These are phyloP conservation scores for Castanea crenata DNA, from an alignment of 306 rosid genomes.

Conservation along the genomic window DNA sequence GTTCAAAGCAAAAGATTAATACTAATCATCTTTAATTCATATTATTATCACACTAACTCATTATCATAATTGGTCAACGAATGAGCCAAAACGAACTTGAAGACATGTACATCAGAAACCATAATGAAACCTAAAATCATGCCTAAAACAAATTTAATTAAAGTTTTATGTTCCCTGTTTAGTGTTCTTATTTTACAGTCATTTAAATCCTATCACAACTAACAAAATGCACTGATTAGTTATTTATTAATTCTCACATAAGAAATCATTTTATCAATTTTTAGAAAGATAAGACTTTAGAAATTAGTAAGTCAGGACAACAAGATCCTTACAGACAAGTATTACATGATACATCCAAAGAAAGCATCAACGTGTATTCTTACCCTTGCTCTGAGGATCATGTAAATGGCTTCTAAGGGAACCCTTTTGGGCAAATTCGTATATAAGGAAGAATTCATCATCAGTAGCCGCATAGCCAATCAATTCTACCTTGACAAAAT, in stretches of 20 bases:
- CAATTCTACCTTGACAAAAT: slow-evolving; percentile 93
- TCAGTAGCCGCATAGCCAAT: slow-evolving; percentile 92
- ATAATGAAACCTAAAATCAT: background rate
- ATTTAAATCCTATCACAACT: slow-evolving; percentile 3
- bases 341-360: slow-evolving; percentile 7
- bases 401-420: slow-evolving; percentile 88
- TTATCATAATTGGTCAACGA: background rate
- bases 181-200: slow-evolving; percentile 4
- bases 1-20: background rate
- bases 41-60: slow-evolving; percentile 3
- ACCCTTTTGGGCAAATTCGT: slow-evolving; percentile 96
- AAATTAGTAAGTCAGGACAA: slow-evolving; percentile 8
- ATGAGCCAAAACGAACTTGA: background rate
- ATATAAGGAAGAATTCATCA: slow-evolving; percentile 80
- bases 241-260: background rate
- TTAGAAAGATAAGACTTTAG: slow-evolving; percentile 6
- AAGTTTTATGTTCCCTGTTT: background rate
- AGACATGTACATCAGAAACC: background rate
- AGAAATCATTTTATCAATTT: slow-evolving; percentile 7
- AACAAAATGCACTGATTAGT: slow-evolving; percentile 1
- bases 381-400: slow-evolving; percentile 93
- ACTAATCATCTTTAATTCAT: background rate
- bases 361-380: slow-evolving; percentile 24
- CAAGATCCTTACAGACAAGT: background rate
- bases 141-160: background rate